phyloP scores from a whole-genome alignment of 192 early-diverging fungal species.

The Coemansia umbellata region DNA sequence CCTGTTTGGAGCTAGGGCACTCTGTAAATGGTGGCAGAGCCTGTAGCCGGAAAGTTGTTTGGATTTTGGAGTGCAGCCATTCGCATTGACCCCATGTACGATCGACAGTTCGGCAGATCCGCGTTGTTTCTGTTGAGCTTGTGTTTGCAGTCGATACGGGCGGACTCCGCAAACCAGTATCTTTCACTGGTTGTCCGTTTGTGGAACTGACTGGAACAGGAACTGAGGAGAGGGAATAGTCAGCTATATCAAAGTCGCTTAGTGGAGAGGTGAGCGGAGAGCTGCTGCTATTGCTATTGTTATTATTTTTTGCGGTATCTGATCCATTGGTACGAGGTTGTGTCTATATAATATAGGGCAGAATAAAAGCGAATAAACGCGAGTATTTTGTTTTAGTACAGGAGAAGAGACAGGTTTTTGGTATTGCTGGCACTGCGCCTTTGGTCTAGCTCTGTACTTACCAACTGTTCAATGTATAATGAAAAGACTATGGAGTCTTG shows the following conservation, averaged over 20 bases:
- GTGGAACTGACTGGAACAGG: neutral
- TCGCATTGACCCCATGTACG: conserved; percentile 50
- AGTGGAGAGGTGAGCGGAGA: neutral
- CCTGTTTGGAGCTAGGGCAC: conserved; percentile 15
- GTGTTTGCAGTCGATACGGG: neutral
- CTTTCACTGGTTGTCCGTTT: neutral
- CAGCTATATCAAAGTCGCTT: conserved; percentile 1
- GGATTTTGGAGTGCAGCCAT: conserved; percentile 40
- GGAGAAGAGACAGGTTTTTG: neutral
- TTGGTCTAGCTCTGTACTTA: too few species aligned
- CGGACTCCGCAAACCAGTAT: neutral
- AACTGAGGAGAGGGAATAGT: neutral
- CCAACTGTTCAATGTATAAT: conserved; percentile 40
- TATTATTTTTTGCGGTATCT: neutral
- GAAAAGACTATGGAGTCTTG: conserved; percentile 33
- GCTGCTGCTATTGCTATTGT: neutral
- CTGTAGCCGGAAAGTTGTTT: conserved; percentile 36
- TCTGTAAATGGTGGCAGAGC: conserved; percentile 38
- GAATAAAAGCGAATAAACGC: too few species aligned
- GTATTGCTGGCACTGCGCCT: too few species aligned
- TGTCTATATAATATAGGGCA: too few species aligned
- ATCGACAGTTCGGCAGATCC: conserved; percentile 29
- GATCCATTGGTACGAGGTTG: neutral
- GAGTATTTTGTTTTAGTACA: too few species aligned
- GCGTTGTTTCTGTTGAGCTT: neutral